Conservation (phyloP, 495 filamentous ascomycete species). For the Parmelia sp. region DNA sequence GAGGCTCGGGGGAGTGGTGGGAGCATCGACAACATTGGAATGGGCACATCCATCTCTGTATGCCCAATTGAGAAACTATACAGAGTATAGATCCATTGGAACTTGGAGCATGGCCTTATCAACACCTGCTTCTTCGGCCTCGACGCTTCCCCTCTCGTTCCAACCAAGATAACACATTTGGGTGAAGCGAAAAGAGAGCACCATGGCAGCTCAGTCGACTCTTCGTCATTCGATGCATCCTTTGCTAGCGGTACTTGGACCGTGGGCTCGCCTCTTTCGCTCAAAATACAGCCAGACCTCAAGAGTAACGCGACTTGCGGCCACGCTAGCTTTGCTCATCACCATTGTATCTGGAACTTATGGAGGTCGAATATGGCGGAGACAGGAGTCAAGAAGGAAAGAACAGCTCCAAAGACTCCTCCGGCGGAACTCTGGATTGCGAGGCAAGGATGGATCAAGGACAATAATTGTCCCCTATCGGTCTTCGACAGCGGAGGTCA, state of each 20-base stretch:
- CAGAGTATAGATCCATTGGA: not conserved
- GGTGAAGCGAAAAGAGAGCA: not conserved
- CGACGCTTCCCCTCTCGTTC: not conserved
- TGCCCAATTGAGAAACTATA: not conserved
- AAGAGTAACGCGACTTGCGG: slow-evolving; percentile 61
- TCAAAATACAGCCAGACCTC: slow-evolving; percentile 56
- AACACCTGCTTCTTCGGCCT: not conserved
- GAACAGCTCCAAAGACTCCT: slow-evolving; percentile 72
- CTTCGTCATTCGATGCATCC: slow-evolving; percentile 65
- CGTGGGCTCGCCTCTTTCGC: slow-evolving; percentile 58
- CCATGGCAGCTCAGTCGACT: slow-evolving; percentile 84
- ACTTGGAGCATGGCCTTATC: not conserved
- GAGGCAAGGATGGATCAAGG: slow-evolving; percentile 87
- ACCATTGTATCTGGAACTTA: slow-evolving; percentile 71
- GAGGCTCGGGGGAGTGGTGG: not conserved
- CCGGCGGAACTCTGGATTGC: slow-evolving; percentile 84
- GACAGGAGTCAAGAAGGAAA: slow-evolving; percentile 61
- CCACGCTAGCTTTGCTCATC: slow-evolving; percentile 63
- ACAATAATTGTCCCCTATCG: slow-evolving; percentile 93
- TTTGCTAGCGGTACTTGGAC: slow-evolving; percentile 58
- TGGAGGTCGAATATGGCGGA: slow-evolving; percentile 69
- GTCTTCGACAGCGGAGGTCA: slow-evolving; percentile 75
- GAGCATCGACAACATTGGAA: too few species aligned
- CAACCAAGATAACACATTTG: not conserved
- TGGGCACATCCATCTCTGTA: not conserved